Percentiles rank a stretch among this genome's conserved stretches.
phyloP scores from a whole-genome alignment of 208 protist genomes.

The Trypanosoma caninum region DNA sequence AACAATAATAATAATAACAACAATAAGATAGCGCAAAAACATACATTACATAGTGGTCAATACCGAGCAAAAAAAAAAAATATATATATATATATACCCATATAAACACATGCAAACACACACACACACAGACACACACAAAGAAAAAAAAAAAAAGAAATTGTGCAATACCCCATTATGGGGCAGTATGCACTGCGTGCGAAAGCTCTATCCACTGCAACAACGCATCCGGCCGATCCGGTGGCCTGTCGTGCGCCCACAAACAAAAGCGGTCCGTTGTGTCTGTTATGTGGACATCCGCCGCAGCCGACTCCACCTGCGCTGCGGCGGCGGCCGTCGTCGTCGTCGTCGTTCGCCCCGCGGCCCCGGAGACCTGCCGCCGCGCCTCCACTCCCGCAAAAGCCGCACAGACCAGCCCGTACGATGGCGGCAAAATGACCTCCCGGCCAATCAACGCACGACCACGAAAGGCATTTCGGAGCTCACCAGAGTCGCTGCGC shows the following conservation, averaged over 20 bases:
- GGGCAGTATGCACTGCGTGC: conserved; percentile 28
- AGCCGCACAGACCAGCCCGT: conserved; percentile 13
- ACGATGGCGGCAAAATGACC: conserved; percentile 14
- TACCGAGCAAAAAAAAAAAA: conserved; percentile 4
- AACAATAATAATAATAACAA: no score
- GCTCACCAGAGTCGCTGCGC: conserved; percentile 23
- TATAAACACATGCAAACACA: neutral
- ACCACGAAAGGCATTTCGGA: conserved; percentile 25
- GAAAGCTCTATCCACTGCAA: conserved; percentile 54
- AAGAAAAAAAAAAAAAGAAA: neutral
- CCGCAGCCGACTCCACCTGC: conserved; percentile 11
- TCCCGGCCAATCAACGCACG: conserved; percentile 24
- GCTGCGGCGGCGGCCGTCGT: neutral
- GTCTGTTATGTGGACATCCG: conserved; percentile 22
- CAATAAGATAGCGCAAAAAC: neutral
- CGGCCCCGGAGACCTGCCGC: neutral
- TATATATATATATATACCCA: neutral
- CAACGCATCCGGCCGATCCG: conserved; percentile 25
- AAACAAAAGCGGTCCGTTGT: conserved; percentile 27
- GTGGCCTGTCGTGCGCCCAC: conserved; percentile 64
- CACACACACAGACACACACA: conserved; percentile 4
- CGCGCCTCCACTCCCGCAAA: conserved; percentile 2
- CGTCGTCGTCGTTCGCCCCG: neutral
- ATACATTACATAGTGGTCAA: conserved; percentile 9
- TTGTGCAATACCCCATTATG: neutral